Evolutionary conservation across 208 protist species (phyloP).

Genomic region (Leishmania tropica): DNA sequence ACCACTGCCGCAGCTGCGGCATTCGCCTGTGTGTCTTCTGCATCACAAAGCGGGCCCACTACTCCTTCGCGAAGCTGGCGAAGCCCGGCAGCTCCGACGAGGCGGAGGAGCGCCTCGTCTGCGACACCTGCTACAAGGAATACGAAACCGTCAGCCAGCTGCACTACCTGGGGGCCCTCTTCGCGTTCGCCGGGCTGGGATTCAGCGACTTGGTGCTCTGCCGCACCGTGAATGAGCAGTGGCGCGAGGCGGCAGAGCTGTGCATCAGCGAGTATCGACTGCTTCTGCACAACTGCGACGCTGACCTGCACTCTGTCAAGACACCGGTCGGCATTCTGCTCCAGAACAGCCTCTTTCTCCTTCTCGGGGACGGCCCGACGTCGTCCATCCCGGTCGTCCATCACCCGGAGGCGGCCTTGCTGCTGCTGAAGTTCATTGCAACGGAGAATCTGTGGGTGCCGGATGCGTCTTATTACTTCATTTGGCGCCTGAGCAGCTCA

Average conservation of each 20-base stretch:
- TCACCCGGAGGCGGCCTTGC: constrained; percentile 43
- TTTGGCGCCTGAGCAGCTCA: constrained; percentile 28
- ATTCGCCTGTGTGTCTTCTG: constrained; percentile 60
- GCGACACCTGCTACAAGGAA: constrained; percentile 57
- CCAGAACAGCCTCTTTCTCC: constrained; percentile 56
- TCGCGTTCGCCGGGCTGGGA: constrained; percentile 57
- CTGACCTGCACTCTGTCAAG: constrained; percentile 44
- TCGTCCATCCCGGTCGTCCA: constrained; percentile 29
- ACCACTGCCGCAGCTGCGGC: constrained; percentile 78
- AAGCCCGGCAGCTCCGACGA: constrained; percentile 61
- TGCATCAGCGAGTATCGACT: constrained; percentile 78
- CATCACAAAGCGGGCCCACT: constrained; percentile 54
- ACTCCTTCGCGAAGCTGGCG: constrained; percentile 70
- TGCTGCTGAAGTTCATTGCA: constrained; percentile 50
- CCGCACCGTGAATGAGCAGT: constrained; percentile 64
- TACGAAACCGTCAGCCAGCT: constrained; percentile 51
- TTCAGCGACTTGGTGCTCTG: constrained; percentile 66
- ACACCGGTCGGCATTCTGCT: constrained; percentile 50
- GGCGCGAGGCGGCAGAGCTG: constrained; percentile 71
- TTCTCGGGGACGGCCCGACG: constrained; percentile 40
- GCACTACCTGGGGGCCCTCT: constrained; percentile 65
- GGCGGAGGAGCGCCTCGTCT: constrained; percentile 56
- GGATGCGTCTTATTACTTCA: constrained; percentile 39
- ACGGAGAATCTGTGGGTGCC: constrained; percentile 38
- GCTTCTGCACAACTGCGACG: constrained; percentile 56